phyloP scores from a whole-genome alignment of 2,329 filamentous ascomycete species.

The Cercospora berteroae region DNA sequence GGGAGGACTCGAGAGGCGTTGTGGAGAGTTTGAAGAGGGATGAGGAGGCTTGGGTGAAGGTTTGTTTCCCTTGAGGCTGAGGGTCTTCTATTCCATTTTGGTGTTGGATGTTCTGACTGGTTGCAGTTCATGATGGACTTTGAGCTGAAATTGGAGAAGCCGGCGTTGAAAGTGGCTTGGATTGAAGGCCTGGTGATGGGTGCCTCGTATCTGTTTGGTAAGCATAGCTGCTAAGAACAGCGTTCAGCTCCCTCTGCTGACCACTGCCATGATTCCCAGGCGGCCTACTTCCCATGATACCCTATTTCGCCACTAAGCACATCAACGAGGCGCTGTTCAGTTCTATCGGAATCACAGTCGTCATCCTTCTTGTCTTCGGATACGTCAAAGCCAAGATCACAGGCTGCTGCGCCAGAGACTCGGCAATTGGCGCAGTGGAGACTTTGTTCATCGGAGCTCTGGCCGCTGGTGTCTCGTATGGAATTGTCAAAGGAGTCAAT shows the following conservation, averaged over 20 bases:
- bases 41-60: constrained; percentile 50
- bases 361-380: constrained; percentile 53
- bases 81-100: not conserved
- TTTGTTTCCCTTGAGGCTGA: constrained; percentile 20
- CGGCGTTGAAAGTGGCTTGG: constrained; percentile 45
- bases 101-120: not conserved
- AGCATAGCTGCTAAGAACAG: not conserved
- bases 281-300: constrained; percentile 49
- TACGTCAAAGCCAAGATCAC: constrained; percentile 47
- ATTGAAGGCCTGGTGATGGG: constrained; percentile 47
- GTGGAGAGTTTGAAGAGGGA: constrained; percentile 52
- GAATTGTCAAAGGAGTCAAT: constrained; percentile 40
- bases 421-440: constrained; percentile 36
- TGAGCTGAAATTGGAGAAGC: constrained; percentile 51
- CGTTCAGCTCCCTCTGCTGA: not conserved
- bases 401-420: constrained; percentile 30
- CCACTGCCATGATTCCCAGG: constrained; percentile 22
- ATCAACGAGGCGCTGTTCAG: constrained; percentile 46
- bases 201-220: constrained; percentile 40
- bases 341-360: constrained; percentile 53
- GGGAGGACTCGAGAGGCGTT: constrained; percentile 46
- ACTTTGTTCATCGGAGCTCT: constrained; percentile 39
- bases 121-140: constrained; percentile 60
- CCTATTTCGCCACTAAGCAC: constrained; percentile 49
- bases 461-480: constrained; percentile 41